phyloP scores from a whole-genome alignment of 352 stramenopile genomes.

The Phytophthora pinifolia region DNA sequence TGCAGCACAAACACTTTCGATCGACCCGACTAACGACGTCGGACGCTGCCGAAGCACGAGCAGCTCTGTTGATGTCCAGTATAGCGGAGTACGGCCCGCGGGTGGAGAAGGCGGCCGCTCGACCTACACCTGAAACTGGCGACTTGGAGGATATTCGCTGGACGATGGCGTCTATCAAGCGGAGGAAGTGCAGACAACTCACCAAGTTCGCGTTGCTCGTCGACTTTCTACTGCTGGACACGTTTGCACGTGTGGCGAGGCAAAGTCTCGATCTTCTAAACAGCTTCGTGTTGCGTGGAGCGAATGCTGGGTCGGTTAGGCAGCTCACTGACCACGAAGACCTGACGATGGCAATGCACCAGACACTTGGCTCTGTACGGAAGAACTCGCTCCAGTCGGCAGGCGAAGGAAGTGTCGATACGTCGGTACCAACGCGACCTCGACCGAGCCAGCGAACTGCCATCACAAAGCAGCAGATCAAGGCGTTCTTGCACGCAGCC shows the following conservation, averaged over 20 bases:
- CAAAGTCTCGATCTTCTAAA: constrained; percentile 47
- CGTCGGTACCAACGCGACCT: neutral
- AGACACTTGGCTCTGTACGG: neutral
- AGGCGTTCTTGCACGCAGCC: constrained; percentile 40
- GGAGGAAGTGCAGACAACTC: constrained; percentile 54
- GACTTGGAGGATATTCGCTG: constrained; percentile 59
- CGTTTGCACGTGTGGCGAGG: constrained; percentile 33
- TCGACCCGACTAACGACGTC: constrained; percentile 9
- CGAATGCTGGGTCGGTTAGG: constrained; percentile 40
- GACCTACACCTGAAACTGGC: constrained; percentile 9
- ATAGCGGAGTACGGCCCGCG: neutral
- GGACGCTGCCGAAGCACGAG: constrained; percentile 23
- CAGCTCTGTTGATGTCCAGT: constrained; percentile 13
- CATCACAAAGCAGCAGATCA: constrained; percentile 49
- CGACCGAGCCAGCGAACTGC: neutral
- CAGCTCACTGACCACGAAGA: constrained; percentile 31
- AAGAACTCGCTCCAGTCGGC: constrained; percentile 9
- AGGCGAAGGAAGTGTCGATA: constrained; percentile 15
- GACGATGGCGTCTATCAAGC: constrained; percentile 67
- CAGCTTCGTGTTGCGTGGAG: constrained; percentile 40
- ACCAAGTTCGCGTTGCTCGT: constrained; percentile 55
- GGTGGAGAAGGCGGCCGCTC: constrained; percentile 16
- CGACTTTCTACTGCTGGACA: constrained; percentile 61
- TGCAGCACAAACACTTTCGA: constrained; percentile 57
- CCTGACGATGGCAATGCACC: constrained; percentile 16